Base-by-base conservation (phyloP, 352 stramenopile species). In the Elongisporangium senticosum region DNA sequence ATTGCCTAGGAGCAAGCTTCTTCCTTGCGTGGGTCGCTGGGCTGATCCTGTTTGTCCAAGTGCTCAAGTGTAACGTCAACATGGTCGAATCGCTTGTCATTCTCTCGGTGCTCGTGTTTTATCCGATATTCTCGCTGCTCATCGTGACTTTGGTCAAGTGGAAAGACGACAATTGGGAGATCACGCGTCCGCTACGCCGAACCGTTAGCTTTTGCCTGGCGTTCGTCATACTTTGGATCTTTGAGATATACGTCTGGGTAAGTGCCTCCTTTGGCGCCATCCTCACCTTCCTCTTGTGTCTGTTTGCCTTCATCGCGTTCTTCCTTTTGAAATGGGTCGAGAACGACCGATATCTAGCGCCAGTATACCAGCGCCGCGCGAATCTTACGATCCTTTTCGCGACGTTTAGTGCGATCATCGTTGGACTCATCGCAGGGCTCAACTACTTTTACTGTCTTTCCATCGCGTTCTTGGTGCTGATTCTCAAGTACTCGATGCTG, bases 391-490 rank as follows among this genome's bases (percentile, higher is more conserved):
- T 93, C 17, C 23, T 76, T 0, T 39, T 3, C 28, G 68, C 65
- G 10, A 91, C 81, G 0, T 15, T 56, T 13, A 15, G 65, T 7
- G 71, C 72, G 7, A 72, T 93, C 15, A 58, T 73, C 15, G 61
- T 78, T 20, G 72, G 72, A 19, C 53, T 94, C 0, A 19, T 75
- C 3, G 69, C 61, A 2, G 84, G 84, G 7, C 64, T 88, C 48
- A 77, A 78, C 23, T 82, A 95, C 54, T 97, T 97, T 64, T 89
- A 71, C 53, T 93, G 80, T 55, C 68, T 96, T 17, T 91, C 86
- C 8, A 89, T 96, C 56, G 71, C 89, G 7, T 93, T 96, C 39
- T 59, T 91, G 24, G 83, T 96, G 40, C 62, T 93, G 40, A 59
- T 96, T 15, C 76, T 95, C 48, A 90, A 93, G 56, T 86, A 86